These are phyloP conservation scores for Alternaria triticimaculans DNA, from an alignment of 2,329 filamentous ascomycete genomes.

Conservation along the genomic window DNA sequence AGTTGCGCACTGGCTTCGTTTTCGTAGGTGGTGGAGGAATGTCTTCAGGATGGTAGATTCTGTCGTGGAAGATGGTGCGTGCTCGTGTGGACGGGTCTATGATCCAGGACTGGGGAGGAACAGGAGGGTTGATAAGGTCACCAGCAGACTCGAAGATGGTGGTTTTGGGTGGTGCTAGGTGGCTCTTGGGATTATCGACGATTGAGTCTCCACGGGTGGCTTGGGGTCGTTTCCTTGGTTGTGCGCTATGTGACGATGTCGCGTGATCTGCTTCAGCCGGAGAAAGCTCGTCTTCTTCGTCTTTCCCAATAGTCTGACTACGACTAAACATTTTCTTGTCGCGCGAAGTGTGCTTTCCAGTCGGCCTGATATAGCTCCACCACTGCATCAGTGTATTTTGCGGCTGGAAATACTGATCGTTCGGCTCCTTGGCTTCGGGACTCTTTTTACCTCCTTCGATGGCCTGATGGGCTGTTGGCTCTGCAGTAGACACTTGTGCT, in stretches of 20 bases:
- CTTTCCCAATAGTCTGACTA: slow-evolving; percentile 41
- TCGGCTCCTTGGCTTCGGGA: slow-evolving; percentile 21
- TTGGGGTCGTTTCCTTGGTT: slow-evolving; percentile 48
- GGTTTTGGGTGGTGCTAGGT: slow-evolving; percentile 81
- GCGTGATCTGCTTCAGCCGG: slow-evolving; percentile 11
- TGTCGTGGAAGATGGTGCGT: slow-evolving; percentile 94
- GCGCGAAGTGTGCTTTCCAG: slow-evolving; percentile 70
- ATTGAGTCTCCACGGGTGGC: slow-evolving; percentile 60
- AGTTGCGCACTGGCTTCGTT: slow-evolving; percentile 44
- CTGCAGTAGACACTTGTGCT: slow-evolving; percentile 49
- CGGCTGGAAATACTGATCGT: slow-evolving; percentile 36
- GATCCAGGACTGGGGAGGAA: slow-evolving; percentile 82
- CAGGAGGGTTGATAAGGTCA: slow-evolving; percentile 86
- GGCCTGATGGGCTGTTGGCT: slow-evolving; percentile 42
- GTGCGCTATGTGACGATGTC: slow-evolving; percentile 18
- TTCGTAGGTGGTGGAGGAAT: slow-evolving; percentile 78
- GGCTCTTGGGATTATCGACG: slow-evolving; percentile 53
- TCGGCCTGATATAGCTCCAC: slow-evolving; percentile 75
- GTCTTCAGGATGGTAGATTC: slow-evolving; percentile 90
- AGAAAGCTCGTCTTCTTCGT: slow-evolving; percentile 24
- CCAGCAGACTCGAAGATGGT: slow-evolving; percentile 95
- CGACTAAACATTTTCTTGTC: slow-evolving; percentile 64
- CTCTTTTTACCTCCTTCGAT: slow-evolving; percentile 36
- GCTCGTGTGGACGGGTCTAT: slow-evolving; percentile 82
- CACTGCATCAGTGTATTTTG: slow-evolving; percentile 60